phyloP scores from a whole-genome alignment of 2,329 filamentous ascomycete genomes.

The Cercospora zeina region DNA sequence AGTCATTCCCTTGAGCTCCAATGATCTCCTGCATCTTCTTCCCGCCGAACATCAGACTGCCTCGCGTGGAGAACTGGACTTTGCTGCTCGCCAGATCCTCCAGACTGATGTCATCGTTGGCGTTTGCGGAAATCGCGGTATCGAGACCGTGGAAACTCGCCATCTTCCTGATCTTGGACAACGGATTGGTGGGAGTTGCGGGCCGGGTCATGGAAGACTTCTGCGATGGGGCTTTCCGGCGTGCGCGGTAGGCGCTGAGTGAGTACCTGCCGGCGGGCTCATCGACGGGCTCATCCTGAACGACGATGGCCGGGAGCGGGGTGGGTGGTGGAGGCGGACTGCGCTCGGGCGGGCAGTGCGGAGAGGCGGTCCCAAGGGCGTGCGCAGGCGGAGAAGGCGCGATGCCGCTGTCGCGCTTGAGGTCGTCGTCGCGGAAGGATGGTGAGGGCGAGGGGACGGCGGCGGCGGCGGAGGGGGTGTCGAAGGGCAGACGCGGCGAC shows the following conservation, averaged over 20 bases:
- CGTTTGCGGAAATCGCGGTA: slow-evolving; percentile 57
- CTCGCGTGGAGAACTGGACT: slow-evolving; percentile 61
- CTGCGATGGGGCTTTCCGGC: neutral
- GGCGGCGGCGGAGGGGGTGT: neutral
- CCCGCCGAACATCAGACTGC: slow-evolving; percentile 59
- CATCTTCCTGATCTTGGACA: slow-evolving; percentile 23
- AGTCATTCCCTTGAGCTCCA: slow-evolving; percentile 29
- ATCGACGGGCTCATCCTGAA: slow-evolving; percentile 41
- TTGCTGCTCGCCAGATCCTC: slow-evolving; percentile 54
- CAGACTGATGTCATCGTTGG: slow-evolving; percentile 53
- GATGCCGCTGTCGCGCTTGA: slow-evolving; percentile 41
- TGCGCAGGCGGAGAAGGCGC: slow-evolving; percentile 34
- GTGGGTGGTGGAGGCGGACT: slow-evolving; percentile 15
- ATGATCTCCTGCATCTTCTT: slow-evolving; percentile 48
- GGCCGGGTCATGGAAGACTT: slow-evolving; percentile 7
- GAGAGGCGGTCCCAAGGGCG: slow-evolving; percentile 24
- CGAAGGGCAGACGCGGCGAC: neutral
- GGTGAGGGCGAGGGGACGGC: neutral
- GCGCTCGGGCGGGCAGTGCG: neutral
- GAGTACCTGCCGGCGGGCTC: slow-evolving; percentile 23
- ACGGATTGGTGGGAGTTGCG: slow-evolving; percentile 14
- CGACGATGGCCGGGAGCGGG: slow-evolving; percentile 48
- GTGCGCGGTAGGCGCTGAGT: slow-evolving; percentile 1
- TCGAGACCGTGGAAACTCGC: slow-evolving; percentile 52
- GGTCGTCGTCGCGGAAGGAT: slow-evolving; percentile 2